These are phyloP conservation scores for Coniochaeta prunicola DNA, from an alignment of 2,329 filamentous ascomycete species.

Conservation along the genomic window DNA sequence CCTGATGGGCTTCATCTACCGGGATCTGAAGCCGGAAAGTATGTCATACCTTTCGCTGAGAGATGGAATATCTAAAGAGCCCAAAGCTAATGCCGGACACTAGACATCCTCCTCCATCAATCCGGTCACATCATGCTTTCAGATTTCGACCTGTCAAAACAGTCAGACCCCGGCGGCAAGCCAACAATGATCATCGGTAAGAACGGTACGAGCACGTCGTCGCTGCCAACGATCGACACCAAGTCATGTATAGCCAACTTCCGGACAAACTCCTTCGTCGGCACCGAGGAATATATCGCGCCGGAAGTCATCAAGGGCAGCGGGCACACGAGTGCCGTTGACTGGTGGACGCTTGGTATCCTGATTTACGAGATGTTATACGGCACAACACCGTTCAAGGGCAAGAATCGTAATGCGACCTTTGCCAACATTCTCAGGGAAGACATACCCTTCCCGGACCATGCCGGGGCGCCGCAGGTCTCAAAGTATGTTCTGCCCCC, in stretches of 20 bases:
- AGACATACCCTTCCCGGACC: conserved; percentile 92
- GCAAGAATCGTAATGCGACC: conserved; percentile 96
- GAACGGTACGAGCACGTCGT: conserved; percentile 77
- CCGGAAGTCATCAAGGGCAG: conserved; percentile 98
- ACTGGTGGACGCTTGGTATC: conserved; percentile 98
- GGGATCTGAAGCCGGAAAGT: conserved; percentile 98
- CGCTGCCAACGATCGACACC: conserved; percentile 93
- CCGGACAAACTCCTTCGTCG: conserved; percentile 96
- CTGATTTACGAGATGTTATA: conserved; percentile 98
- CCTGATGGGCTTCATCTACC: conserved; percentile 98
- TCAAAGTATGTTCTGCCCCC: conserved; percentile 90
- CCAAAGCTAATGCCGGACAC: conserved; percentile 25
- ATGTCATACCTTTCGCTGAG: conserved; percentile 29
- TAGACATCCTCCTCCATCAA: conserved; percentile 94
- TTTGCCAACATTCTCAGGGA: conserved; percentile 96
- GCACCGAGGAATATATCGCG: conserved; percentile 97
- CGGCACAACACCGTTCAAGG: conserved; percentile 97
- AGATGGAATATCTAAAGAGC: not conserved
- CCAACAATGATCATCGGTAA: conserved; percentile 96
- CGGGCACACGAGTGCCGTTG: conserved; percentile 94
- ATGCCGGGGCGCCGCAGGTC: conserved; percentile 73
- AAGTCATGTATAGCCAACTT: conserved; percentile 98
- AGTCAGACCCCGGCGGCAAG: conserved; percentile 90
- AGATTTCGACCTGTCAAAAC: conserved; percentile 96
- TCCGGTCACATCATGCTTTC: conserved; percentile 99